Percentiles rank a stretch among this genome's conserved stretches.
These are phyloP conservation scores for Clavispora carvajalis DNA, from an alignment of 805 yeast species.

Conservation along the genomic window DNA sequence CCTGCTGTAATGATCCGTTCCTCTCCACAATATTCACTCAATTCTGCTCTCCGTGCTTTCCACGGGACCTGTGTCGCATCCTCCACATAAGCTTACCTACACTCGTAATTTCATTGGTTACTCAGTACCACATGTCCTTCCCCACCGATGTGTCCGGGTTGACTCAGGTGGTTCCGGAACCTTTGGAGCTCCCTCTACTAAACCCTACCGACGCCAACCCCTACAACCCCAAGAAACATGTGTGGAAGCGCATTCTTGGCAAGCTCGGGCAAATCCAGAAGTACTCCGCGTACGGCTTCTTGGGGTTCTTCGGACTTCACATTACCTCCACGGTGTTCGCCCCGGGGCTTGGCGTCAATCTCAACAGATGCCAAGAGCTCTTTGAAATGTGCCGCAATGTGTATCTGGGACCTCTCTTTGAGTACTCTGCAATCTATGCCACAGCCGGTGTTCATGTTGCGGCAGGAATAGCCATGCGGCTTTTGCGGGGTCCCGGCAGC, in stretches of 20 bases:
- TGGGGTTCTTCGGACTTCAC: constrained; percentile 55
- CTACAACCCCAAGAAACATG: background rate
- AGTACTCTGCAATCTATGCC: constrained; percentile 43
- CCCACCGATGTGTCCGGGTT: constrained; percentile 1
- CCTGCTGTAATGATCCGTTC: too few relatives aligned
- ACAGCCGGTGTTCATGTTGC: constrained; percentile 44
- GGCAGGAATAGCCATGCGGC: constrained; percentile 47
- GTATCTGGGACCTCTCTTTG: constrained; percentile 51
- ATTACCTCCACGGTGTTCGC: constrained; percentile 46
- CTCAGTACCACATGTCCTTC: background rate
- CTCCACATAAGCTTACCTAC: background rate
- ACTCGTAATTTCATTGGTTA: background rate
- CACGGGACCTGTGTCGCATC: too few relatives aligned
- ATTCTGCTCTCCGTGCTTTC: too few relatives aligned
- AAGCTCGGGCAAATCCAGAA: constrained; percentile 39
- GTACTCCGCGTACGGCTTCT: constrained; percentile 55
- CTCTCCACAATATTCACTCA: too few relatives aligned
- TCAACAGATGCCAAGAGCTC: constrained; percentile 44
- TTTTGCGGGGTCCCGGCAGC: constrained; percentile 14
- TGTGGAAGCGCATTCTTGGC: constrained; percentile 5
- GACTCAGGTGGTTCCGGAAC: constrained; percentile 11
- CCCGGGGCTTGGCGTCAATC: constrained; percentile 43
- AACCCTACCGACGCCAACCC: background rate
- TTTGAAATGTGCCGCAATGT: constrained; percentile 57
- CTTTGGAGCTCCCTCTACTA: constrained; percentile 6